Base-by-base conservation (phyloP, 371 early-diverging fungal genomes). In the Fennellomyces sp. region DNA sequence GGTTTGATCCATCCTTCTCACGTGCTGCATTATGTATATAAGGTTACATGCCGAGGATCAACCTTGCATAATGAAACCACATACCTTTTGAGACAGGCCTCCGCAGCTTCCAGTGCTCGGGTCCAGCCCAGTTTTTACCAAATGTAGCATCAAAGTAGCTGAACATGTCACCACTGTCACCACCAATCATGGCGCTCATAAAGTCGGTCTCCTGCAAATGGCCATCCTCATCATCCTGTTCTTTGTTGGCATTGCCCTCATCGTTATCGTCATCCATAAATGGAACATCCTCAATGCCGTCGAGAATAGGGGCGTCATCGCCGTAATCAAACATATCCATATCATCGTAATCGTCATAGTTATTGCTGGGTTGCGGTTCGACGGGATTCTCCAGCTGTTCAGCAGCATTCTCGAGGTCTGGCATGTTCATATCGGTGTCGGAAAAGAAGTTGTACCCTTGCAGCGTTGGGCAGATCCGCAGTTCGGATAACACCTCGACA, bases 111-210 rank as follows among this genome's bases (percentile, higher is more conserved):
- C 97, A 98, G 72, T 94, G 94, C 61, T 91, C 95, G 17, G 97
- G 95, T 10, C 97, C 97, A 15, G 97, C 97, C 98, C 98, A 98
- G 50, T 89, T 87, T 50, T 89, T 84, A 54, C 83, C 60, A 56
- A 94, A 81, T 6, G 87, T 87, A 8, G 86, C 67, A 74, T 97
- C 97, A 81, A 97, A 97, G 69, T 97, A 96, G 28, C 91, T 88
- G 60, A 94, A 92, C 60, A 92, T 69, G 35, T 89, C 89, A 25
- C 82, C 70, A 17, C 83, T 80, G 21, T 82, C 83, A 15, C 73
- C 80, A 41, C 69, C 48, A 13, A 48, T 52, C 10, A 66, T 33
- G 0, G 84, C 72, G 23, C 76, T 70, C 55, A 76, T 56, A 33
- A 70, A 84, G 19, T 78, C 77, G 5, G 66, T 63, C 52, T 74